Base-by-base conservation (phyloP, 768 basidiomycete genomes). In the Postia placenta region DNA sequence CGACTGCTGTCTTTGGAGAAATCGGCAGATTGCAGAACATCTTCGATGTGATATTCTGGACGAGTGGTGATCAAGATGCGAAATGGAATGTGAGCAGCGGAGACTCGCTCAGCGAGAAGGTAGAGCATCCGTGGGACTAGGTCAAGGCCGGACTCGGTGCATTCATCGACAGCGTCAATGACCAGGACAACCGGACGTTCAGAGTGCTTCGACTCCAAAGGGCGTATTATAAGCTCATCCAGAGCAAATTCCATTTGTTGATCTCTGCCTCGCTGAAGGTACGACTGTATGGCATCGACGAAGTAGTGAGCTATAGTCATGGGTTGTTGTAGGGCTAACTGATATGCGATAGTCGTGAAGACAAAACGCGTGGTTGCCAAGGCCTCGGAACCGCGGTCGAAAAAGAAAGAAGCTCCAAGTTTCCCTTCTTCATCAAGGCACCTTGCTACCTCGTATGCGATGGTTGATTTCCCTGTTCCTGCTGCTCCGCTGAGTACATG, bases 111-210 rank as follows among this genome's bases (percentile, higher is more conserved):
- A 4, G 24, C 19, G 11, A 51, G 30, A 9, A 42, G 54, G 15
- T 44, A 14, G 22, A 53, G 15, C 30, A 52, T 22, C 17, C 20
- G 17, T 2, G 35, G 42, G 5, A 42, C 24, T 15, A 17, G 46
- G 24, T 43, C 41, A n/a, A 26, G 30, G 5, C 47, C 19, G 30
- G 39, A 27, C 2, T 54, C 56, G 9, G 42, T 33, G 44, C 68
- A 63, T 57, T 71, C 68, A 51, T 71, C 68, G 23, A 71, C 52
- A 2, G 62, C 69, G 51, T 72, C 70, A 19, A 72, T 53, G 41
- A 69, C 57, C 40, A 71, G 50, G 15, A 70, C 36, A 23, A 65
- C 27, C 15, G 45, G 40, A 5, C 33, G 15, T 5, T 3, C 4
- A 5, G 25, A 9, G 11, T 40, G 15, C 11, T n/a, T n/a, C 0